A percentile compares a stretch with the other conserved stretches of the same genome.
Evolutionary conservation across 768 basidiomycete species (phyloP).

Genomic region (Russula griseocarnosa): DNA sequence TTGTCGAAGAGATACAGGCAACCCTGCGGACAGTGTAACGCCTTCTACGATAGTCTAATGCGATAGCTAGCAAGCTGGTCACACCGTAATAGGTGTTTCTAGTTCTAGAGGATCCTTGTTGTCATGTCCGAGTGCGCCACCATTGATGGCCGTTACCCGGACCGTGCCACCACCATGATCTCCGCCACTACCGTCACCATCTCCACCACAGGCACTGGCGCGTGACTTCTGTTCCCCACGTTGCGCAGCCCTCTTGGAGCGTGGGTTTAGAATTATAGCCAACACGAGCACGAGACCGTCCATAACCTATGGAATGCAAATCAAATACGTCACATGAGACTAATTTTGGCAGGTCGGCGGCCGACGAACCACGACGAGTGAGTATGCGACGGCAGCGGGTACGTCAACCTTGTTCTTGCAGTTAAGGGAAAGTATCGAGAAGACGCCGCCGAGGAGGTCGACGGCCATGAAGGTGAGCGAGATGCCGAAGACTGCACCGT

Average conservation of each 20-base stretch:
- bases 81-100: neutral
- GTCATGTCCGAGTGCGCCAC: too few species aligned
- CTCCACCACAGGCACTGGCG: neutral
- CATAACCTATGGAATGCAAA: slow-evolving; percentile 42
- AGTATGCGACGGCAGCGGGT: slow-evolving; percentile 58
- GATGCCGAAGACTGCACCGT: slow-evolving; percentile 61
- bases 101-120: neutral
- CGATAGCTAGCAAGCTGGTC: neutral
- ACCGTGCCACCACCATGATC: neutral
- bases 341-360: neutral
- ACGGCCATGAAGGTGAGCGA: slow-evolving; percentile 65
- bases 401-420: slow-evolving; percentile 63
- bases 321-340: neutral
- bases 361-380: slow-evolving; percentile 50
- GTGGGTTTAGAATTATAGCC: slow-evolving; percentile 63
- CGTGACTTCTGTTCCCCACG: neutral
- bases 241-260: slow-evolving; percentile 35
- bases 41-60: neutral
- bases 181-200: neutral
- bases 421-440: slow-evolving; percentile 63
- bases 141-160: too few species aligned
- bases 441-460: slow-evolving; percentile 66
- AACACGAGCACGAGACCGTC: slow-evolving; percentile 59
- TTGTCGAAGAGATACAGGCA: neutral
- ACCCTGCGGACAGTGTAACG: neutral